phyloP scores from a whole-genome alignment of 148 eudicot genomes.

The Nepenthes mirabilis region DNA sequence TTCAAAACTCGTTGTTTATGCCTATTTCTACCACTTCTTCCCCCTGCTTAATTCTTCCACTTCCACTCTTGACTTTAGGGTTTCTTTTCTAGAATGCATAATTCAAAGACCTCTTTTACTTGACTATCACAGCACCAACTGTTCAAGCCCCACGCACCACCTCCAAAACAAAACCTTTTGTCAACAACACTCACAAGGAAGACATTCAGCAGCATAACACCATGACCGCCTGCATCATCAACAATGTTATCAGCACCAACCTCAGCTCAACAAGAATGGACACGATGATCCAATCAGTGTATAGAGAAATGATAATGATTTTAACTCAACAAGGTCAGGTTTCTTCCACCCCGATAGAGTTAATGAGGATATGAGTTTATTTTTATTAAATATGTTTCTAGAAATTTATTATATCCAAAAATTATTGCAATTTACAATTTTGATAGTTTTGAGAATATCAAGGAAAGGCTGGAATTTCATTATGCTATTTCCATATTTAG shows the following conservation, averaged over 20 bases:
- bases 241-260: constrained; percentile 69
- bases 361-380: too few species aligned
- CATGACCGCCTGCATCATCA: constrained; percentile 61
- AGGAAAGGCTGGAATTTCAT: too few species aligned
- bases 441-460: too few species aligned
- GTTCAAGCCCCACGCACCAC: constrained; percentile 15
- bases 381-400: too few species aligned
- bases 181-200: constrained; percentile 87
- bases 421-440: too few species aligned
- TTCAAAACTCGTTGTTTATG: too few species aligned
- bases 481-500: too few species aligned
- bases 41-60: too few species aligned
- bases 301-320: constrained; percentile 90
- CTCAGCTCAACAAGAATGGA: constrained; percentile 95
- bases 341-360: constrained; percentile 42
- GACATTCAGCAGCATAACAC: constrained; percentile 85
- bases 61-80: too few species aligned
- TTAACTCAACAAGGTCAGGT: constrained; percentile 71
- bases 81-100: not conserved
- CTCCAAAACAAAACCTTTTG: constrained; percentile 47
- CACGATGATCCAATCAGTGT: constrained; percentile 88
- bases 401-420: too few species aligned
- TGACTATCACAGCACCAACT: too few species aligned
- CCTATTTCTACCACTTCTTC: too few species aligned
- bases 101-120: not conserved